Evolutionary conservation across 257 asterid species (phyloP), one percentile per base, ranked within the genome.

Genomic region (Primulina tabacum): DNA sequence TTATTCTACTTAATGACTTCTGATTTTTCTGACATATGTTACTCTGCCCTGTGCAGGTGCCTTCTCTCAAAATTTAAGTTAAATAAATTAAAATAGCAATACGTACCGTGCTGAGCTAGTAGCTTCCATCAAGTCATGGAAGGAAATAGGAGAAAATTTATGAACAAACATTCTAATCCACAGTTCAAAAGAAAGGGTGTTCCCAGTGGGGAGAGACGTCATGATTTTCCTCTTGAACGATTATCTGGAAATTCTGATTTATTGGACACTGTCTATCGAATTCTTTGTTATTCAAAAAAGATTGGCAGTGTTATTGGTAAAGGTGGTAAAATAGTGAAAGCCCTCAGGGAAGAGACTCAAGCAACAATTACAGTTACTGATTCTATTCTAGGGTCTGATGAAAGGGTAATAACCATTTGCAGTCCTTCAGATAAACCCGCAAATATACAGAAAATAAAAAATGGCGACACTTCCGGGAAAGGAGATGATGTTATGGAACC

Each of bases 281-380:
- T 90, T 76, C 86, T 88, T 64, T 88, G 95, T 76, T 88, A 80
- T 68, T 85, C 92, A 68, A 79, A 68, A 71, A 90, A 80, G 79
- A 80, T 90, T 75, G 97, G 97, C 62, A 85, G 92, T 74, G 92
- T 88, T 21, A 87, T 88, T 78, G 97, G 97, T 34, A 90, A 88
- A 80, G 97, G 96, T 66, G 96, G 97, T 70, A 82, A 56, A 75
- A 87, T 87, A 71, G 79, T 90, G 79, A 85, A 84, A 81, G 84
- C 88, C 62, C 80, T 88, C 69, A 87, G 96, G 81, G 97, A 87
- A 79, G 92, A 85, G 79, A 88, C 92, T 74, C 87, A 79, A 84
- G 97, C 97, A 10, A 90, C 79, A 79, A 90, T 90, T 69, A 83
- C 89, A 33, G 87, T 90, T 81, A 73, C 89, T 29, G 94, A 88